A percentile compares a stretch with the other conserved stretches of the same genome.
Conservation (phyloP, 2,329 filamentous ascomycete genomes). For the Aspergillus cejpii region DNA sequence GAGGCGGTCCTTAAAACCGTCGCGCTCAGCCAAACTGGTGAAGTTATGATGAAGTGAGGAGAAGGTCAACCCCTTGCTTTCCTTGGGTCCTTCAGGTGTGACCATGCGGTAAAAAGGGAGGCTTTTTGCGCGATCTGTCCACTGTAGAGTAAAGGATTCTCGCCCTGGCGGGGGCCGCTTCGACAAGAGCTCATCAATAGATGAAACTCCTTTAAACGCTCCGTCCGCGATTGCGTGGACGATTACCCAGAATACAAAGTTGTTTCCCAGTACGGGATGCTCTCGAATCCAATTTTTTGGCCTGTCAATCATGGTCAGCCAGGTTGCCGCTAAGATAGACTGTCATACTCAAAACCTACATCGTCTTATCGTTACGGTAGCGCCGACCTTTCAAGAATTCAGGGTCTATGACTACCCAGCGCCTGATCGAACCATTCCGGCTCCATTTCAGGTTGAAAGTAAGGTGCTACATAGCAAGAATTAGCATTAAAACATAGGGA, state of each 20-base stretch:
- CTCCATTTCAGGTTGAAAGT: slow-evolving; percentile 16
- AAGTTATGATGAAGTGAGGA: slow-evolving; percentile 9
- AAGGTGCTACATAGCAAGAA: slow-evolving; percentile 10
- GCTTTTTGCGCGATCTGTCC: slow-evolving; percentile 6
- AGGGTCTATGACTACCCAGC: slow-evolving; percentile 15
- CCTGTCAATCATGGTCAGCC: background rate
- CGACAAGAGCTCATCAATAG: slow-evolving; percentile 12
- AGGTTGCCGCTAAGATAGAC: no score
- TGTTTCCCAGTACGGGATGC: slow-evolving; percentile 13
- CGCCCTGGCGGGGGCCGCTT: slow-evolving; percentile 9
- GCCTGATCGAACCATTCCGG: slow-evolving; percentile 3
- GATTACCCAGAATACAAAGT: slow-evolving; percentile 21
- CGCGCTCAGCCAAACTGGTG: background rate
- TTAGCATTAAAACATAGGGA: no score
- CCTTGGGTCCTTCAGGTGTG: slow-evolving; percentile 5
- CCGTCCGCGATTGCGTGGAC: slow-evolving; percentile 14
- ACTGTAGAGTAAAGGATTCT: slow-evolving; percentile 17
- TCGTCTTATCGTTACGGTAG: slow-evolving; percentile 6
- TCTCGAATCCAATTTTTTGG: slow-evolving; percentile 18
- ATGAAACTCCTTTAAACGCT: slow-evolving; percentile 16
- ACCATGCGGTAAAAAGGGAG: slow-evolving; percentile 15
- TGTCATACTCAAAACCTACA: slow-evolving; percentile 10
- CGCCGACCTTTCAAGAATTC: slow-evolving; percentile 17
- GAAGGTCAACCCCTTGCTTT: slow-evolving; percentile 10
- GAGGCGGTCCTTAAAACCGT: slow-evolving; percentile 2